Percentiles rank a stretch among this genome's conserved stretches.
phyloP scores from a whole-genome alignment of 2,329 filamentous ascomycete species.

The Fusarium denticulatum region DNA sequence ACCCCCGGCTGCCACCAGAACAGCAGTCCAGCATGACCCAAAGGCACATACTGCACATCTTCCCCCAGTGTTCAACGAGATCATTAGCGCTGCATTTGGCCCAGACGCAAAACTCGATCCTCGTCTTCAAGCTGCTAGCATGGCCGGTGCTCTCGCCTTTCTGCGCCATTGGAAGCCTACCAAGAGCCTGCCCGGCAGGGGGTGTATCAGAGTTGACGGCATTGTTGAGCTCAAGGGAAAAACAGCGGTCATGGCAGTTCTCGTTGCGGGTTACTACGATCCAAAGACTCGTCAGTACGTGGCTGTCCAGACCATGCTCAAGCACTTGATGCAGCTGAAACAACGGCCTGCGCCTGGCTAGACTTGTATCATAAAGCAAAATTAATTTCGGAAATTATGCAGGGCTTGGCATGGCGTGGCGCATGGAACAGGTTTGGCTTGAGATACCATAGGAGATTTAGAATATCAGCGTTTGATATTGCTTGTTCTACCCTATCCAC shows the following conservation, averaged over 20 bases:
- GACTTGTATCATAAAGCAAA: not conserved
- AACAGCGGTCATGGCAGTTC: constrained; percentile 58
- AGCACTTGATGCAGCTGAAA: constrained; percentile 55
- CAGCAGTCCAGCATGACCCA: constrained; percentile 37
- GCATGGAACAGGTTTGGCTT: constrained; percentile 39
- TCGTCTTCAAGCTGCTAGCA: constrained; percentile 46
- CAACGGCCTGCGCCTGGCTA: constrained; percentile 48
- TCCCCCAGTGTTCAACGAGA: constrained; percentile 39
- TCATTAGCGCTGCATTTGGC: constrained; percentile 42
- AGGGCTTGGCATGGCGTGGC: constrained; percentile 40
- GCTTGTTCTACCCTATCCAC: not conserved
- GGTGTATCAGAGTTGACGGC: constrained; percentile 63
- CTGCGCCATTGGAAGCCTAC: constrained; percentile 58
- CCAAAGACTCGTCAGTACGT: constrained; percentile 61
- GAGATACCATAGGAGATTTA: constrained; percentile 44
- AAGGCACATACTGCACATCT: constrained; percentile 39
- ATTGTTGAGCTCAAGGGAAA: constrained; percentile 63
- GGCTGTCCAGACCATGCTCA: constrained; percentile 54
- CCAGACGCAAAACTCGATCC: constrained; percentile 49
- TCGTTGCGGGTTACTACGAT: constrained; percentile 65
- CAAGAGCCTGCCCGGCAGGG: constrained; percentile 57
- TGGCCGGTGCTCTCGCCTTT: constrained; percentile 50
- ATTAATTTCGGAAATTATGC: not conserved
- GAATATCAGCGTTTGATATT: constrained; percentile 31
- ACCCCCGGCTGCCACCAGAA: constrained; percentile 36